A percentile compares a stretch with the other conserved stretches of the same genome.
These are phyloP conservation scores for Chaetomium sp. DNA, from an alignment of 2,329 filamentous ascomycete genomes.

Conservation along the genomic window DNA sequence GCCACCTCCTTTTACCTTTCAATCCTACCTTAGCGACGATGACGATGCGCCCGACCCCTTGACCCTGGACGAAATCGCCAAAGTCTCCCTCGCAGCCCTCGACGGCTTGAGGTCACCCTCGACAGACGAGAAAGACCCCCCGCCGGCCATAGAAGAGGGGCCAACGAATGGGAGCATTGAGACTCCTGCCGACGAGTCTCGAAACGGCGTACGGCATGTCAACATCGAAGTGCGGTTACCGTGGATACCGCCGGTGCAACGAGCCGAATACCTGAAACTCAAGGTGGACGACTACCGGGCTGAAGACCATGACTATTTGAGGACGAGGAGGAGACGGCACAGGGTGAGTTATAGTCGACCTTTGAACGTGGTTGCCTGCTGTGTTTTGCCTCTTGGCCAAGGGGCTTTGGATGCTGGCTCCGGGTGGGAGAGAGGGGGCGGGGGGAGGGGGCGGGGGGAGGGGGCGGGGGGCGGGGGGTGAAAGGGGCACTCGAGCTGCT, in stretches of 20 bases:
- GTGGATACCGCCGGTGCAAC: slow-evolving; percentile 24
- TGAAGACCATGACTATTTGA: slow-evolving; percentile 8
- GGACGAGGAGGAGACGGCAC: slow-evolving; percentile 15
- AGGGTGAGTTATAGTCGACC: slow-evolving; percentile 25
- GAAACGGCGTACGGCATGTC: slow-evolving; percentile 8
- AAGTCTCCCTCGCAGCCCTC: slow-evolving; percentile 9
- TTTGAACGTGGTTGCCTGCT: background rate
- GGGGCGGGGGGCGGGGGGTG: background rate
- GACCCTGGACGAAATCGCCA: slow-evolving; percentile 22
- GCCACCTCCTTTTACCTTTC: slow-evolving; percentile 27
- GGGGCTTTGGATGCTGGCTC: background rate
- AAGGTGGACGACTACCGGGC: slow-evolving; percentile 24
- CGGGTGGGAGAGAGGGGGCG: background rate
- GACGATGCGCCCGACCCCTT: slow-evolving; percentile 26
- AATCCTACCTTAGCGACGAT: slow-evolving; percentile 33
- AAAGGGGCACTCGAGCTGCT: background rate
- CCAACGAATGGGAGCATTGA: background rate
- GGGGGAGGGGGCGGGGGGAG: background rate
- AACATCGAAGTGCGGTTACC: slow-evolving; percentile 30
- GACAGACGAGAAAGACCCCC: background rate
- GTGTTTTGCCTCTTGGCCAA: background rate
- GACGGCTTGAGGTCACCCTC: background rate
- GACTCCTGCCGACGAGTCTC: background rate
- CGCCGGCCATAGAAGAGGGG: background rate
- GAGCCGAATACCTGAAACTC: slow-evolving; percentile 25